A percentile compares a stretch with the other conserved stretches of the same genome.
phyloP scores from a whole-genome alignment of 2,329 filamentous ascomycete species.

The Paraphaeosphaeria minitans region DNA sequence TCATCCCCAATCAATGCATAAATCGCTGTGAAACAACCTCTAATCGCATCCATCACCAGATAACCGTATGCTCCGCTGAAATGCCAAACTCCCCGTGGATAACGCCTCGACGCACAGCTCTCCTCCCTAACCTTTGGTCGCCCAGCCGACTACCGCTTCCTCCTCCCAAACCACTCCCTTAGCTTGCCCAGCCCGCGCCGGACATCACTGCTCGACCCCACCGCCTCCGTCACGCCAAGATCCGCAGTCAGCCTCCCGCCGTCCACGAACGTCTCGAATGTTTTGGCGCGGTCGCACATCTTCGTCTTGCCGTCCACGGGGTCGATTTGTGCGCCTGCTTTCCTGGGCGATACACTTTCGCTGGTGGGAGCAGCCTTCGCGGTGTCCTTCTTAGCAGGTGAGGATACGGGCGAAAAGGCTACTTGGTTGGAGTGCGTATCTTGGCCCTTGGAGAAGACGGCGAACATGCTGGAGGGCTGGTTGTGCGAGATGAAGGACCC shows the following conservation, averaged over 20 bases:
- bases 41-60: no score
- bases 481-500: neutral
- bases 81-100: no score
- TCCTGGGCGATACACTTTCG: neutral
- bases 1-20: no score
- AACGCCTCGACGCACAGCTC: no score
- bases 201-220: neutral
- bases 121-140: no score
- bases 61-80: no score
- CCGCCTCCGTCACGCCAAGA: neutral
- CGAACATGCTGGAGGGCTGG: conserved; percentile 1
- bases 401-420: neutral
- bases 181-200: neutral
- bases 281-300: neutral
- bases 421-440: neutral
- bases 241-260: neutral
- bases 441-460: neutral
- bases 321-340: neutral
- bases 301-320: neutral
- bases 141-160: no score
- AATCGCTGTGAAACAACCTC: no score
- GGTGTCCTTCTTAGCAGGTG: neutral
- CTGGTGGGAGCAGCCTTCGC: no score
- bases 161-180: neutral
- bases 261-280: conserved; percentile 3